Evolutionary conservation across 108 stramenopile genomes (phyloP), one percentile per base, ranked within the genome.

Genomic region (Fistulifera solaris): DNA sequence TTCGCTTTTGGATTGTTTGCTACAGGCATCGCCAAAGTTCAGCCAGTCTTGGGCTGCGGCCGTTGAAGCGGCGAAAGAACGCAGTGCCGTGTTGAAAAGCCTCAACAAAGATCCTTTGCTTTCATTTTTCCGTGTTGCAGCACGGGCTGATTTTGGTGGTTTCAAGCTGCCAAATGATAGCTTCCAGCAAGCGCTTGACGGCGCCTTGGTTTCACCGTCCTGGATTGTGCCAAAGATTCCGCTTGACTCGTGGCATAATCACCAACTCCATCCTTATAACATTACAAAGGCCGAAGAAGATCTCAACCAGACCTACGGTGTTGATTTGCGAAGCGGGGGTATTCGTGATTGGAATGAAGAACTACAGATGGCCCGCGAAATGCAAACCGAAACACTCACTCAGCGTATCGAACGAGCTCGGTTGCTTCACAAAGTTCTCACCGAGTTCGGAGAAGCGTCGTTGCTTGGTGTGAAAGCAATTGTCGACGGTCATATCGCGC

Each of bases 311-410:
- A 66, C 69, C 7, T 93, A 77, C 57, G 95, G 96, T n/a, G 70
- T 96, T 58, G 96, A 96, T 48, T 59, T 93, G 25, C 71, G 87
- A 17, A 70, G 51, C 48, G 96, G 96, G 7, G 73, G 76, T 3
- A 45, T 75, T 31, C 65, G 94, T 27, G 96, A 98, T 62, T 98
- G 96, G 96, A 96, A 97, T 54, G 96, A 97, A 51, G 96, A 97
- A 63, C 69, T 92, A 13, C 96, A 96, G 64, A 57, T 69, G 52
- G 82, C 85, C 10, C 61, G 90, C 38, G 93, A 95, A 63, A 76
- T 96, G 77, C 76, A 85, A 18, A 77, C 59, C 13, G 62, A 54
- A 23, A 82, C 64, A 14, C 53, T 90, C 13, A 67, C 48, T 19
- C 81, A 95, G 56, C 62, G 88, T 21, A 66, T 91, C 39, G 84